Conservation (phyloP, 176 grass and related monocot species). For the Panicum miliaceum region DNA sequence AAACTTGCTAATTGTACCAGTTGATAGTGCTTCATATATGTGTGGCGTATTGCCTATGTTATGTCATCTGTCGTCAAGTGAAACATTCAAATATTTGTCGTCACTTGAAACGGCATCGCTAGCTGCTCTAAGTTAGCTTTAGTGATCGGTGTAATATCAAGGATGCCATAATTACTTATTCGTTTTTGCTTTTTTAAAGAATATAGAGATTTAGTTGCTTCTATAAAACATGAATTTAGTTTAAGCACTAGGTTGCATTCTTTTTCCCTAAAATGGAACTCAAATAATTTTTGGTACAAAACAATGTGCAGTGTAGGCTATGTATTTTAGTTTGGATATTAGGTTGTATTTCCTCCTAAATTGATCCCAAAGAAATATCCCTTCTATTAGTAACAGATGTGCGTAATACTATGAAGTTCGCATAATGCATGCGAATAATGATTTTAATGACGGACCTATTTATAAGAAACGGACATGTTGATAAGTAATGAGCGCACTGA, state of each 20-base stretch:
- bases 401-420: too few relatives aligned
- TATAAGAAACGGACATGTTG: too few relatives aligned
- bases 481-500: too few relatives aligned
- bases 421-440: too few relatives aligned
- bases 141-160: neutral
- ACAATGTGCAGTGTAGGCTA: too few relatives aligned
- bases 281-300: too few relatives aligned
- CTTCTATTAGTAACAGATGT: too few relatives aligned
- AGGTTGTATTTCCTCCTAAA: too few relatives aligned
- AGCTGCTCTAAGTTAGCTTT: neutral
- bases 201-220: neutral
- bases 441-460: too few relatives aligned
- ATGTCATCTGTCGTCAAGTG: neutral
- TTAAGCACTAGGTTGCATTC: too few relatives aligned
- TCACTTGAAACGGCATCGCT: neutral
- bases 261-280: too few relatives aligned
- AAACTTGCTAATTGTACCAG: neutral
- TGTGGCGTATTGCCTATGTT: neutral
- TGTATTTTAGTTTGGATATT: neutral
- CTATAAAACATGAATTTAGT: neutral
- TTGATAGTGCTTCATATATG: neutral
- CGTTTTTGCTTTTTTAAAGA: neutral
- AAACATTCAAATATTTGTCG: neutral
- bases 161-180: neutral
- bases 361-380: too few relatives aligned